Base-by-base conservation (phyloP, 2,329 filamentous ascomycete species). In the Paracoccidioides lutzii region DNA sequence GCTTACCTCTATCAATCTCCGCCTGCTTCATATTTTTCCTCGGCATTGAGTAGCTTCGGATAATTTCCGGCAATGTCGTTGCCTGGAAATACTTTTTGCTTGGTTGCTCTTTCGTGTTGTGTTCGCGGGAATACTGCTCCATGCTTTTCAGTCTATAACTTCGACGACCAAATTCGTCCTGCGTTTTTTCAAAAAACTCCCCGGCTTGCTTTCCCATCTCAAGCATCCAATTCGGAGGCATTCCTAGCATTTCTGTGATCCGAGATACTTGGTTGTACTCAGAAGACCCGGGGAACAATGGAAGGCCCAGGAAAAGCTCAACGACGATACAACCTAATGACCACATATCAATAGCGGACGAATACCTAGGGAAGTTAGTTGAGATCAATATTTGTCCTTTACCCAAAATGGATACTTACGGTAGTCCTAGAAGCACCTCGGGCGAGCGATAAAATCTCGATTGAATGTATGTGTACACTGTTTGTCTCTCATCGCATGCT, bases 41-140 rank as follows among this genome's bases (percentile, higher is more conserved):
- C 50, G 93, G 93, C 91, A 98, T 96, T 5, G 93, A 87, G 68
- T 98, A 98, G 55, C 88, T 90, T 69, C 94, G 89, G 74, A 98
- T 97, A 61, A 98, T 98, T 62, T 98, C 93, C 3, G 91, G 91
- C 54, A 98, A 75, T 1, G 90, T 95, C 43, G 83, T 96, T 40
- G 90, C 90, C 64, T 91, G 88, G 75, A 98, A 98, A 71, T 98
- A 98, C 73, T 97, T 97, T 78, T 98, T 98, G 81, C 93, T 98
- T 28, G 93, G 93, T 70, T 97, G 93, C 71, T 98, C 93, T 70
- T 98, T 98, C 40, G 90, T 93, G 57, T 87, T 87, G 68, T 95
- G 93, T 69, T 98, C 93, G 56, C 91, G 80, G 14, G 93, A 91
- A 70, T 97, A 98, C 69, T 96, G 90, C 67, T 98, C 93, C 88